Base-by-base conservation (phyloP, 2,329 filamentous ascomycete species). In the Spiromastix sp. region DNA sequence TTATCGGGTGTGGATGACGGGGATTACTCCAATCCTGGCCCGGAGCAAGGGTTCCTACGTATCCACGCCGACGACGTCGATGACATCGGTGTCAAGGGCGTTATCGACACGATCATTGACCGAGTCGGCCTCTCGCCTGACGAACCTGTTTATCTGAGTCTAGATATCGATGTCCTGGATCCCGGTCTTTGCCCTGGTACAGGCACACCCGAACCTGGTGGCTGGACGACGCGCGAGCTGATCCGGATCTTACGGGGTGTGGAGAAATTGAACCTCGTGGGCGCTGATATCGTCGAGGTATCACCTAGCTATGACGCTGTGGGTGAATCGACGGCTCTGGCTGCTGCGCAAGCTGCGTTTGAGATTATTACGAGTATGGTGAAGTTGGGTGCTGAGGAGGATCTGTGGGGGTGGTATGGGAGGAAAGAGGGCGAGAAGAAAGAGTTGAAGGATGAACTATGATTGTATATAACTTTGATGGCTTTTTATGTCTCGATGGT, bases 251-350 rank as follows among this genome's bases (percentile, higher is more conserved):
- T 94, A 54, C 68, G 85, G 20, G 85, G 84, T 0, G 72, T 94
- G 27, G 86, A 94, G 63, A 40, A 58, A 43, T 57, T 94, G 55
- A 93, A 94, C 52, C 63, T 94, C 3, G 83, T 94, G 3, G 87
- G 85, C 1, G 87, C 85, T 1, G 87, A 94, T 60, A 74, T 94
- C 32, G 87, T 95, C 4, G 87, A 94, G 67, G 84, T 93, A 6
- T 77, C 80, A 28, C 86, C 86, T 0, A 81, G 81, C 9, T 94
- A 93, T 54, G 85, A 94, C 65, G 79, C 80, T 8, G 65, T 65
- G 5, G 83, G 78, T 1, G 86, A 93, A 64, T 79, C 79, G 51
- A 94, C 85, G 25, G 82, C 84, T 9, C 60, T 93, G 44, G 85
- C 84, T 11, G 86, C 77, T 2, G 85, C 85, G 26, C 85, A 93